Evolutionary conservation across 768 basidiomycete genomes (phyloP), one percentile per base, ranked within the genome.

Genomic region (Boletus edulis): DNA sequence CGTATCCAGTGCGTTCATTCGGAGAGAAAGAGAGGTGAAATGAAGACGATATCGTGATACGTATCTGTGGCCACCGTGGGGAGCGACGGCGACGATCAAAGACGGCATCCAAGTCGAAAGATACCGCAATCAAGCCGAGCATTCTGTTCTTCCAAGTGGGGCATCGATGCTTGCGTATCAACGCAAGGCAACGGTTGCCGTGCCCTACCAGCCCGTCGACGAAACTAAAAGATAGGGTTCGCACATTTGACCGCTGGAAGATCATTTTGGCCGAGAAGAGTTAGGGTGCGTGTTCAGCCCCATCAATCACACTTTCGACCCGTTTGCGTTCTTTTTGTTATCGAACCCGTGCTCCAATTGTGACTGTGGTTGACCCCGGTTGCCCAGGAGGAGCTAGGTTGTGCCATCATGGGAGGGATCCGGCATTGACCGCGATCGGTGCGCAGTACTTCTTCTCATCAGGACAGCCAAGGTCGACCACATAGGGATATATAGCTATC

Each of bases 401-500:
- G 14, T 13, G 8, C 15, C 38, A n/a, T 18, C 22, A 22, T 22
- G 2, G 15, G 27, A 40, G 41, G 34, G 22, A 46, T 52, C 52
- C 55, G 49, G 64, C 48, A 55, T 57, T 51, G 29, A 63, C 49
- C 50, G 59, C 51, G 64, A 66, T 64, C 64, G 45, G 8, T 32
- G 42, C 31, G 46, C 37, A 49, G 50, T 24, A 7, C 8, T 20
- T 18, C 55, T 57, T 55, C 42, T 52, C 39, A 40, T 42, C 32
- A 53, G 24, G 9, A 45, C 43, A 34, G 34, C 41, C 55, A 50
- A 47, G 40, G 37, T 18, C 7, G 40, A 59, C 62, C 56, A 14
- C 32, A 64, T 60, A 10, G 46, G 60, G 53, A 51, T 12, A 31
- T 34, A 32, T 20, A 22, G 27, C 54, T 18, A 39, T 27, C 43